Percentiles rank a stretch among this genome's conserved stretches.
These are phyloP conservation scores for Physcomitrellopsis africana DNA, from an alignment of 225 moss, liverwort and hornwort genomes.

Conservation along the genomic window DNA sequence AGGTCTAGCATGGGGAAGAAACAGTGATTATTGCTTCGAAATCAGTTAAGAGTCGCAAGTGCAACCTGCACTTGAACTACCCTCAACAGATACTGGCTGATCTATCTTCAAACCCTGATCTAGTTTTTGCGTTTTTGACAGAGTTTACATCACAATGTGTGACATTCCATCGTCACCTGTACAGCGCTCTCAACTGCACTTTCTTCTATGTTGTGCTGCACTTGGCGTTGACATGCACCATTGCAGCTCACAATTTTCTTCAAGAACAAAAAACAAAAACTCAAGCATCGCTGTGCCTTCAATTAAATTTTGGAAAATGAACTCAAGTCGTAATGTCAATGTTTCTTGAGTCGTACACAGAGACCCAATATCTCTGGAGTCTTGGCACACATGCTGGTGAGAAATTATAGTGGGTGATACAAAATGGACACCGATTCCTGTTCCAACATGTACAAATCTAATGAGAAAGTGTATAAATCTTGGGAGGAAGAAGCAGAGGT, in stretches of 20 bases:
- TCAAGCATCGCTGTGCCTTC: too few species aligned
- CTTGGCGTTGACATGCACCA: too few species aligned
- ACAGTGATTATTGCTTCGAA: neutral
- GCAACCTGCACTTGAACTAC: neutral
- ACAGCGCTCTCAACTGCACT: neutral
- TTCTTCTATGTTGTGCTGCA: neutral
- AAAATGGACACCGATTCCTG: too few species aligned
- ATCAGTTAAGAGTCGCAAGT: neutral
- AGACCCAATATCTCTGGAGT: too few species aligned
- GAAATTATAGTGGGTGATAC: too few species aligned
- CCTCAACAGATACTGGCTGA: neutral
- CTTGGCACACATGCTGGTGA: too few species aligned
- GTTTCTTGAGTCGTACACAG: too few species aligned
- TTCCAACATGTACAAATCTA: neutral
- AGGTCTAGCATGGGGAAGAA: constrained; percentile 53
- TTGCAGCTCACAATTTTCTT: too few species aligned
- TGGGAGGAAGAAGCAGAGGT: neutral
- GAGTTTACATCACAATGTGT: neutral
- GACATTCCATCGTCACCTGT: neutral
- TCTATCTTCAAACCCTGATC: constrained; percentile 53
- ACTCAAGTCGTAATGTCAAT: too few species aligned
- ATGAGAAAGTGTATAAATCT: neutral
- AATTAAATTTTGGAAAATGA: too few species aligned
- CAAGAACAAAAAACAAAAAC: too few species aligned
- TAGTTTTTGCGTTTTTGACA: constrained; percentile 32